These are phyloP conservation scores for Trematosphaeria pertusa DNA, from an alignment of 2,329 filamentous ascomycete species.

Conservation along the genomic window DNA sequence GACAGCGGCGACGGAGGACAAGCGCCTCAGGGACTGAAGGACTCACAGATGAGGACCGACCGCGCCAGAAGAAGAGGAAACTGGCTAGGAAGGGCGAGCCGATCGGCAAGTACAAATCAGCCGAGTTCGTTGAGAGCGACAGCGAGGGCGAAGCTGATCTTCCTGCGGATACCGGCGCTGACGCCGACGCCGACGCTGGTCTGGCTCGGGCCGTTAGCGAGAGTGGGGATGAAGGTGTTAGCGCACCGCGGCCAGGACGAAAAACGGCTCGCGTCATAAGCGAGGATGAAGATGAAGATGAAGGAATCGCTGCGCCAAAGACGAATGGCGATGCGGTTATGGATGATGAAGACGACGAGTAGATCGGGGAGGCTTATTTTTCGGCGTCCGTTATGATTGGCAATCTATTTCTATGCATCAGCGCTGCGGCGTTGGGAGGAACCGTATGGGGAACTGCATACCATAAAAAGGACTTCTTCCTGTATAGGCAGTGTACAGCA, in stretches of 20 bases:
- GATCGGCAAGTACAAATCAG: slow-evolving; percentile 79
- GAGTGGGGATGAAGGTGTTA: slow-evolving; percentile 33
- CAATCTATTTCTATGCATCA: slow-evolving; percentile 23
- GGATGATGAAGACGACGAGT: slow-evolving; percentile 40
- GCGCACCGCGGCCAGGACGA: slow-evolving; percentile 32
- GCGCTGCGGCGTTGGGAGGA: slow-evolving; percentile 24
- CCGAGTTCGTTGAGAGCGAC: slow-evolving; percentile 82
- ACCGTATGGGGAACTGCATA: slow-evolving; percentile 8
- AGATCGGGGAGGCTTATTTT: slow-evolving; percentile 11
- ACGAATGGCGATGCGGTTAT: slow-evolving; percentile 31
- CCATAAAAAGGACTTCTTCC: slow-evolving; percentile 2
- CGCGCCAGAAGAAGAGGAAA: slow-evolving; percentile 66
- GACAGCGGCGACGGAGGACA: slow-evolving; percentile 44
- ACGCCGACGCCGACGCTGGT: slow-evolving; percentile 16
- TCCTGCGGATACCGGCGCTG: slow-evolving; percentile 23
- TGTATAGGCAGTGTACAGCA: too few species aligned
- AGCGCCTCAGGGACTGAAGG: slow-evolving; percentile 50
- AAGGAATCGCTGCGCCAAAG: slow-evolving; percentile 8
- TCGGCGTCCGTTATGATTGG: not conserved
- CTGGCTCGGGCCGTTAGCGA: slow-evolving; percentile 12
- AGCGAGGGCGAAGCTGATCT: slow-evolving; percentile 37
- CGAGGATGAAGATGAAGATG: slow-evolving; percentile 44
- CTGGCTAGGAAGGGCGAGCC: slow-evolving; percentile 60
- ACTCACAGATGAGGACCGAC: slow-evolving; percentile 65
- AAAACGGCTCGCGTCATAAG: slow-evolving; percentile 38